These are phyloP conservation scores for Macrolepiota albuminosa DNA, from an alignment of 768 basidiomycete species.

Conservation along the genomic window DNA sequence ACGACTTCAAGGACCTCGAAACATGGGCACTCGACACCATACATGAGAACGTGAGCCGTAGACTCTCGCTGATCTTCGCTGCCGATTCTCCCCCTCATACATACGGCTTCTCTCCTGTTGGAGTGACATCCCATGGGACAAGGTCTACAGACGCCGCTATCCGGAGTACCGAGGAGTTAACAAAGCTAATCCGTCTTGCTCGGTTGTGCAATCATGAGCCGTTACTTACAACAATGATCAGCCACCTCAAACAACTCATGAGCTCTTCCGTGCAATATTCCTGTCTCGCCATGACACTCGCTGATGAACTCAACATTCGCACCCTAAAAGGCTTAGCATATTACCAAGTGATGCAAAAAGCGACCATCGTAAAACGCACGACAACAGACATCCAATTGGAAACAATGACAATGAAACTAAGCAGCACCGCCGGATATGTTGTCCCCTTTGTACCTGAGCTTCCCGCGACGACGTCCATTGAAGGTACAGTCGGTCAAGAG, in stretches of 20 bases:
- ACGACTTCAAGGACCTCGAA: conserved; percentile 69
- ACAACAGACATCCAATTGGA: conserved; percentile 24
- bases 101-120: conserved; percentile 24
- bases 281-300: conserved; percentile 67
- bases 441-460: neutral
- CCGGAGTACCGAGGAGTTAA: conserved; percentile 43
- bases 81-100: conserved; percentile 32
- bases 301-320: conserved; percentile 63
- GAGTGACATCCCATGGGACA: conserved; percentile 8
- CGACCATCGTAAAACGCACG: conserved; percentile 35
- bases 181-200: conserved; percentile 60
- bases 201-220: conserved; percentile 61
- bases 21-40: conserved; percentile 75
- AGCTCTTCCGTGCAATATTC: conserved; percentile 58
- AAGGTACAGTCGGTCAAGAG: conserved; percentile 34
- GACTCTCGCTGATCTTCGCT: conserved; percentile 47
- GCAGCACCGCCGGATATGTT: neutral
- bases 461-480: conserved; percentile 10
- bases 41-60: conserved; percentile 59
- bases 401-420: conserved; percentile 6
- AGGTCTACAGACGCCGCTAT: conserved; percentile 15
- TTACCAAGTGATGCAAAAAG: conserved; percentile 69
- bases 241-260: conserved; percentile 58
- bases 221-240: conserved; percentile 56
- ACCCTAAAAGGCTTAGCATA: conserved; percentile 62